Evolutionary conservation across 1,284 basidiomycete species (phyloP).

Genomic region (Ceratobasidium sp.): DNA sequence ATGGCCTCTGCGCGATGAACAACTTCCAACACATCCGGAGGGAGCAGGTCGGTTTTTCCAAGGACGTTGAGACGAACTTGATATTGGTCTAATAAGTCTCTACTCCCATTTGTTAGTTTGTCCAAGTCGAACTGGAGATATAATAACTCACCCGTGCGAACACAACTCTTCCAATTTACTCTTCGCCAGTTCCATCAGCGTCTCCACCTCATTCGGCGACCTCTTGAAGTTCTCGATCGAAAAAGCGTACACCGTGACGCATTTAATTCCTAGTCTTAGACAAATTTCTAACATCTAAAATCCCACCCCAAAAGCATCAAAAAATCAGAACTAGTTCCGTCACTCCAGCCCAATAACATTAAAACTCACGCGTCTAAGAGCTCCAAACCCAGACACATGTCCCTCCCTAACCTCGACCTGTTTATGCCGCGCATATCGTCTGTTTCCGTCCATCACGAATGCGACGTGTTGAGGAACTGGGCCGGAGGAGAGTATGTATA

Average conservation of each 20-base stretch:
- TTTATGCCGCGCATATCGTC: conserved; percentile 85
- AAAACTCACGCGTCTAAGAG: conserved; percentile 78
- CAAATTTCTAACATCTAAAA: conserved; percentile 85
- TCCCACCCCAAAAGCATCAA: no score
- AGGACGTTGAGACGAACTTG: conserved; percentile 89
- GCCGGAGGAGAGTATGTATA: conserved; percentile 78
- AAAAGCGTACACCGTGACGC: conserved; percentile 95
- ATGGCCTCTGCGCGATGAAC: conserved; percentile 81
- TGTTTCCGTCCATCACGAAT: conserved; percentile 98
- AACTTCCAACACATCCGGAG: conserved; percentile 77
- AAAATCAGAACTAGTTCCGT: no score
- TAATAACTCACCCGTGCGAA: conserved; percentile 75
- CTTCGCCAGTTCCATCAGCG: conserved; percentile 88
- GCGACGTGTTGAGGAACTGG: conserved; percentile 93
- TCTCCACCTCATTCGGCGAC: conserved; percentile 86
- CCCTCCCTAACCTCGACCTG: conserved; percentile 78
- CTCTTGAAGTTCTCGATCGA: conserved; percentile 98
- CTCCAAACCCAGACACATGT: conserved; percentile 87
- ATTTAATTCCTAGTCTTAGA: conserved; percentile 77
- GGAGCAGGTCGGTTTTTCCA: conserved; percentile 83
- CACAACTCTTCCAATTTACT: conserved; percentile 87
- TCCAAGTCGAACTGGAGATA: no score
- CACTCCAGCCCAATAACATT: no score
- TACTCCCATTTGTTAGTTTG: conserved; percentile 54
- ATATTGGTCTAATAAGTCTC: conserved; percentile 82